Conservation (phyloP, 768 basidiomycete genomes). For the Daedaleopsis nitida region DNA sequence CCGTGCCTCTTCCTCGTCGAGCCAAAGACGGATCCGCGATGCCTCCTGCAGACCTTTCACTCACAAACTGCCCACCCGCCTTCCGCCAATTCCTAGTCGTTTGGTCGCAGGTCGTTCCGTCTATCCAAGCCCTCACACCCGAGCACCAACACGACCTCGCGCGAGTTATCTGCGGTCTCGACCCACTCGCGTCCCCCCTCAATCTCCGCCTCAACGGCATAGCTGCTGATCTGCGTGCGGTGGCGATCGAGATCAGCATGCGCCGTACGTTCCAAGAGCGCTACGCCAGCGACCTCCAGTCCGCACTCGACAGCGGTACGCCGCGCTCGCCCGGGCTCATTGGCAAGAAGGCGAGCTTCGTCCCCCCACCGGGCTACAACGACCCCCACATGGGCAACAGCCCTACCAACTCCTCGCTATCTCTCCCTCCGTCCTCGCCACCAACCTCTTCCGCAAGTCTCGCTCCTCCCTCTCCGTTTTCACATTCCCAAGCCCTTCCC, state of each 20-base stretch:
- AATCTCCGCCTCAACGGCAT: slow-evolving; percentile 54
- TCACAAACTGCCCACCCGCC: slow-evolving; percentile 65
- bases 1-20: slow-evolving; percentile 72
- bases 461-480: slow-evolving; percentile 27
- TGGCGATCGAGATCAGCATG: slow-evolving; percentile 87
- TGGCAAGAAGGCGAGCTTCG: slow-evolving; percentile 57
- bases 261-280: slow-evolving; percentile 81
- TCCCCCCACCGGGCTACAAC: slow-evolving; percentile 71
- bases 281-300: slow-evolving; percentile 74
- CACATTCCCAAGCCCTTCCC: slow-evolving; percentile 16
- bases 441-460: slow-evolving; percentile 23
- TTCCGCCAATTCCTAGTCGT: slow-evolving; percentile 73
- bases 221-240: slow-evolving; percentile 79
- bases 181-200: slow-evolving; percentile 41
- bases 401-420: slow-evolving; percentile 23
- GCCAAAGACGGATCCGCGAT: slow-evolving; percentile 37
- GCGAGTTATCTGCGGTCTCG: slow-evolving; percentile 70
- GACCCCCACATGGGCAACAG: slow-evolving; percentile 19
- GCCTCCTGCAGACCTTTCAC: slow-evolving; percentile 60
- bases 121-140: slow-evolving; percentile 61
- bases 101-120: slow-evolving; percentile 68
- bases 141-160: slow-evolving; percentile 83
- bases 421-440: slow-evolving; percentile 14
- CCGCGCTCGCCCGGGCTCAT: slow-evolving; percentile 25
- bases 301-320: slow-evolving; percentile 69